These are phyloP conservation scores for Cordyceps militaris DNA, from an alignment of 2,329 filamentous ascomycete genomes.

Conservation along the genomic window DNA sequence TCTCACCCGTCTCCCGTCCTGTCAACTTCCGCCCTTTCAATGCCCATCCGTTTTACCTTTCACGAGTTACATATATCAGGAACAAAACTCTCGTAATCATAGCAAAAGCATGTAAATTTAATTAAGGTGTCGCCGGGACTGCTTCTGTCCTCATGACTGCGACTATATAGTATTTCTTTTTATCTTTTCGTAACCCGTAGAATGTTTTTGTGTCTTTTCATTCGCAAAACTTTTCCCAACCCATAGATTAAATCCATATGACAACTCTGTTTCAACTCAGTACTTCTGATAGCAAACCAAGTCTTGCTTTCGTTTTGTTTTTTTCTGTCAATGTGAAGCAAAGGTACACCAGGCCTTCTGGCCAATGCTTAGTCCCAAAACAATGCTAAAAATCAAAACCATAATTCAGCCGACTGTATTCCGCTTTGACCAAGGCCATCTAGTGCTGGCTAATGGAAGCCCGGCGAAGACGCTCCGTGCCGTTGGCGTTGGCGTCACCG, in stretches of 20 bases:
- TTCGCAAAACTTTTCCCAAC: not conserved
- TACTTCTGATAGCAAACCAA: not conserved
- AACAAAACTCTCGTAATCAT: not conserved
- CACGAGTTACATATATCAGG: not conserved
- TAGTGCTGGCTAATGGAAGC: constrained; percentile 19
- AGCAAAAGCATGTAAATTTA: constrained; percentile 3
- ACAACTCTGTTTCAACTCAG: not conserved
- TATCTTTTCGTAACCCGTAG: not conserved
- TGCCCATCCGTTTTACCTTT: not conserved
- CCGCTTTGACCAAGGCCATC: not conserved
- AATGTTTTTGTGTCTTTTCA: not conserved
- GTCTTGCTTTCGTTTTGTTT: not conserved
- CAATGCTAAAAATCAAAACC: constrained; percentile 4
- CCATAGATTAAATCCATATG: not conserved
- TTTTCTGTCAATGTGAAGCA: not conserved
- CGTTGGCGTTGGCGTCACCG: constrained; percentile 13
- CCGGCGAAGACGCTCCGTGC: constrained; percentile 23
- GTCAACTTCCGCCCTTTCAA: not conserved
- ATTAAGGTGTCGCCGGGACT: not conserved
- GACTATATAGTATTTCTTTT: not conserved
- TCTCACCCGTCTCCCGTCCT: not conserved
- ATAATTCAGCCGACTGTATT: not conserved
- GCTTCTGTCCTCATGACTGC: not conserved
- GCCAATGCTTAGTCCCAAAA: not conserved
- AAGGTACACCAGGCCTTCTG: not conserved